Evolutionary conservation across 2,329 filamentous ascomycete species (phyloP), one percentile per base, ranked within the genome.

Genomic region (Pseudogymnoascus pannorum): DNA sequence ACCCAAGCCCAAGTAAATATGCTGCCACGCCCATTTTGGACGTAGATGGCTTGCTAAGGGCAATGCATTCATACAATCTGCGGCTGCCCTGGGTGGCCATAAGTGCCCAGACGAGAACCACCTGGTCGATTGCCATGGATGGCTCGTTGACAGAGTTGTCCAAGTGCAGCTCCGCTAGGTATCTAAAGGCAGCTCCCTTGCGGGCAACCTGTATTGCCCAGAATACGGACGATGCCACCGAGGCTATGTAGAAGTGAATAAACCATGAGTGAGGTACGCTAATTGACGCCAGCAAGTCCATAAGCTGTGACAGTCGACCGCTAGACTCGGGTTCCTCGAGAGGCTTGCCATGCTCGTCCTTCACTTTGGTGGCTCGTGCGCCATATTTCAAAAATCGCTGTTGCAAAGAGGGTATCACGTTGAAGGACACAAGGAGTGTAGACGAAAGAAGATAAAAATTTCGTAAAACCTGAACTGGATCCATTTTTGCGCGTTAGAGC

Each of bases 241-340:
- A 93, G 35, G 86, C 72, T 60, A 89, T 71, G 73, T 99, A 97
- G 76, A 96, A 97, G 68, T 94, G 89, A 44, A 81, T 82, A 74
- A 97, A 97, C 86, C 90, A 97, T 64, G 82, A 82, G 75, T 97
- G 94, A 20, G 93, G 92, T 35, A 97, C 87, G 77, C 70, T 65
- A 38, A 70, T 60, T 9, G 42, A 35, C 24, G 42, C 59, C 24
- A 54, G 14, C 22, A 33, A 22, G 38, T 61, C 60, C 33, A 60
- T 40, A 64, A 68, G 20, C 63, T 65, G 57, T 70, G 18, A n/a
- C 58, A 63, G 38, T 66, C 57, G 16, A 12, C 57, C 14, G n/a
- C 4, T 33, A n/a, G 57, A 40, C 36, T 36, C 36, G 33, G 57
- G 36, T 24, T 58, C 33, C n/a, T 24, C 11, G 31, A 58, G 16